Base-by-base conservation (phyloP, 192 early-diverging fungal genomes). In the Backusella sp. region DNA sequence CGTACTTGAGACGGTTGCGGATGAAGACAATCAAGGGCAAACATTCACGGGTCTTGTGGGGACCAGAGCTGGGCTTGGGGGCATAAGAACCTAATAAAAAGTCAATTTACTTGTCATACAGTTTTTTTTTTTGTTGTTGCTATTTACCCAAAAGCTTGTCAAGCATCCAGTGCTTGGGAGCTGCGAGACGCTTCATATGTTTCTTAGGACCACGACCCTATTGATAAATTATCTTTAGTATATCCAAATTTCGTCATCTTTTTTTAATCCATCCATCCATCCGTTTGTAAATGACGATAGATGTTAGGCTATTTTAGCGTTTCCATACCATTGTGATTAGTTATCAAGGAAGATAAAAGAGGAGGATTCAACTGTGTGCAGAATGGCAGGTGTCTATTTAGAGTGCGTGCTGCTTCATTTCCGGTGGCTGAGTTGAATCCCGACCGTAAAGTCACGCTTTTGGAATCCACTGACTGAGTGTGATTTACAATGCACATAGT, bases 131-230 rank as follows among this genome's bases (percentile, higher is more conserved):
- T 4, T 66, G 28, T 34, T 17, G 12, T 68, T 15, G 49, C 3
- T 12, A 41, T 34, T 41, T 97, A 84, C 98, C 98, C 86, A 96
- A 96, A 77, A 99, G 93, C 88, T 99, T 99, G 96, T 99, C 97
- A 83, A 99, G 92, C 96, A 99, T 98, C 98, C 98, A 99, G 93
- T 99, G 97, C 92, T 96, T 96, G 88, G 98, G 98, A 62, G 98
- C 96, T 83, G 87, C 88, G 78, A 99, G 92, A 80, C 98, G 96
- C 95, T 99, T 99, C 92, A 99, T 90, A 89, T 99, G 98, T 93
- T 99, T 98, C 91, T 96, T 97, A 74, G 96, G 96, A 87, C 98
- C 98, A 81, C 98, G 95, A 86, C 91, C 91, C 95, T 88, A 83
- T 34, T 66, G 14, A 46, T 72, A 28, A 35, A 44, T 59, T 8